Evolutionary conservation across 2,329 filamentous ascomycete species (phyloP).

Genomic region (Penicillium vulpinum): DNA sequence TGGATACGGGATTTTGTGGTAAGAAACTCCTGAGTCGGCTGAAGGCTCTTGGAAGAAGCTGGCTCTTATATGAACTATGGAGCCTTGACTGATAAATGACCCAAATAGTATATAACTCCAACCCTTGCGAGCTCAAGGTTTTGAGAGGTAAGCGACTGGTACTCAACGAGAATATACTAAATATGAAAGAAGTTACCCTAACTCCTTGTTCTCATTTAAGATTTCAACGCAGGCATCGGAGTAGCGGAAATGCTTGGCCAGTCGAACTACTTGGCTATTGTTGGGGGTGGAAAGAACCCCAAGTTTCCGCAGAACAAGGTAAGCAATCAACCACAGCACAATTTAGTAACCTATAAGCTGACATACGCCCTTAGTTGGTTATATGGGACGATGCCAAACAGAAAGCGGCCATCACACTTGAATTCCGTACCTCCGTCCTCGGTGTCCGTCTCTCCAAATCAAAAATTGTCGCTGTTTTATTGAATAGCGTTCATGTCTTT

Average conservation of each 20-base stretch:
- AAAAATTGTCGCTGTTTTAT: constrained; percentile 75
- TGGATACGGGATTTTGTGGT: constrained; percentile 85
- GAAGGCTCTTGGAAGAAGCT: background rate
- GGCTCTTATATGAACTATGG: constrained; percentile 1
- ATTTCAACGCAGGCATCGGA: constrained; percentile 79
- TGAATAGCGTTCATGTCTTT: constrained; percentile 80
- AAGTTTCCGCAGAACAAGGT: constrained; percentile 88
- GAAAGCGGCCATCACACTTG: constrained; percentile 72
- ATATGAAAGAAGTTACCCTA: background rate
- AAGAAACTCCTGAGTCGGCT: constrained; percentile 37
- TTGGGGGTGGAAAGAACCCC: constrained; percentile 81
- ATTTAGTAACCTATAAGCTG: background rate
- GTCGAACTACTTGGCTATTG: constrained; percentile 82
- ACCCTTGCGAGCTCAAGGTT: constrained; percentile 69
- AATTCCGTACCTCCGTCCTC: constrained; percentile 76
- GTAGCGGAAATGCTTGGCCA: constrained; percentile 83
- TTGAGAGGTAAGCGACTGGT: constrained; percentile 51
- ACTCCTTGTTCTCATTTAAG: constrained; percentile 42
- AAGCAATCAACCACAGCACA: constrained; percentile 12
- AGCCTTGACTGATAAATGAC: constrained; percentile 18
- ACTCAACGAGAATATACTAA: background rate
- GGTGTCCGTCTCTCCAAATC: constrained; percentile 75
- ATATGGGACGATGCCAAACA: constrained; percentile 89
- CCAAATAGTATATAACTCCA: constrained; percentile 67
- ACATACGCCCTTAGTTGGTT: constrained; percentile 53